These are phyloP conservation scores for Cyclotella cryptica DNA, from an alignment of 108 stramenopile species.

Conservation along the genomic window DNA sequence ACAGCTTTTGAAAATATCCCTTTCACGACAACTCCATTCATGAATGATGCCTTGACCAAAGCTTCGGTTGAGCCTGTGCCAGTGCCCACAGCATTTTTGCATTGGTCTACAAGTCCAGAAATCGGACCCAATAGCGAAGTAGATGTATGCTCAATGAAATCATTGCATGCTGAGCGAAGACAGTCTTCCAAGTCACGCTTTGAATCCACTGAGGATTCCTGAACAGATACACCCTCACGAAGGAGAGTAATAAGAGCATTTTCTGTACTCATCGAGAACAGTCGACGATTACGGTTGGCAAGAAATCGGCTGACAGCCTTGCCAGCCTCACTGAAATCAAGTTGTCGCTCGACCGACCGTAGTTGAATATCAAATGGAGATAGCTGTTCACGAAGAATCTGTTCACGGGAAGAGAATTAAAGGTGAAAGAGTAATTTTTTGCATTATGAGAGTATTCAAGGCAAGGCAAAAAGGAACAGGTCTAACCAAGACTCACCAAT, in stretches of 20 bases:
- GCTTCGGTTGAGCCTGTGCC: constrained; percentile 29
- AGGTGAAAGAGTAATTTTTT: not conserved
- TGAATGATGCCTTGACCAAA: constrained; percentile 51
- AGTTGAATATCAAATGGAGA: constrained; percentile 94
- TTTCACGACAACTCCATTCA: constrained; percentile 62
- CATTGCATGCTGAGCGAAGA: constrained; percentile 85
- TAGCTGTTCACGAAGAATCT: constrained; percentile 93
- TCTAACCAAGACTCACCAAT: constrained; percentile 58
- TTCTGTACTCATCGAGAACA: constrained; percentile 90
- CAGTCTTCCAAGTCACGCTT: constrained; percentile 92
- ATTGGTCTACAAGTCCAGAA: constrained; percentile 62
- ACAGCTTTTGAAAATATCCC: constrained; percentile 53
- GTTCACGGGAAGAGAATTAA: not conserved
- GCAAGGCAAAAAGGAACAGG: constrained; percentile 4
- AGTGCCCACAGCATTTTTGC: constrained; percentile 47
- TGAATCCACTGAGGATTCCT: constrained; percentile 87
- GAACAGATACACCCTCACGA: constrained; percentile 86
- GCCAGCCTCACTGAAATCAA: constrained; percentile 91
- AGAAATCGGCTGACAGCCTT: constrained; percentile 87
- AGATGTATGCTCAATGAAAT: constrained; percentile 88
- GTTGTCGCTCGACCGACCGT: constrained; percentile 84
- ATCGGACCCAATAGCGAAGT: constrained; percentile 63
- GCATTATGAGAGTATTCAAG: not conserved
- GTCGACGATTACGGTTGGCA: constrained; percentile 85
- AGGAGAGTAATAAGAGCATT: constrained; percentile 88